Evolutionary conservation across 1,139 yeast species (phyloP).

Genomic region (Sugiyamaella sp.): DNA sequence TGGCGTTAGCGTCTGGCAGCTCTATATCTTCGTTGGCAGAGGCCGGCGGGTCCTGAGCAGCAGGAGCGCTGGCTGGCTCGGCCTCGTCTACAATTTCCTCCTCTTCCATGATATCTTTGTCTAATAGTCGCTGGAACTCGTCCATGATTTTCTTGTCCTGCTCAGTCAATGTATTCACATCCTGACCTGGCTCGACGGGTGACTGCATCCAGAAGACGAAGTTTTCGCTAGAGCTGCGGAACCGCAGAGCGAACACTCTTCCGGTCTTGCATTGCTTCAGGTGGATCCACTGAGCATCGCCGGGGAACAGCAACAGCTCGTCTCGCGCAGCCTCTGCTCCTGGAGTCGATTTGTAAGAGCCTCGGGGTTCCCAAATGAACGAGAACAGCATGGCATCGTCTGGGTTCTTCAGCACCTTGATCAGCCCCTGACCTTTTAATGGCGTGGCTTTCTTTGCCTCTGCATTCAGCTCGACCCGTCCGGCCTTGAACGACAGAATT

Average conservation of each 20-base stretch:
- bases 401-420: slow-evolving; percentile 65
- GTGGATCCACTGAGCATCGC: slow-evolving; percentile 85
- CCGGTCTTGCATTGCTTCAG: slow-evolving; percentile 78
- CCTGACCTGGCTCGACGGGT: slow-evolving; percentile 63
- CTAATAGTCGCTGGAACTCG: slow-evolving; percentile 58
- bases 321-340: slow-evolving; percentile 44
- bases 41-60: neutral
- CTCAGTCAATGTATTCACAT: slow-evolving; percentile 56
- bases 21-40: slow-evolving; percentile 16
- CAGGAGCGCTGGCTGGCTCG: neutral
- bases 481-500: slow-evolving; percentile 74
- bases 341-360: slow-evolving; percentile 32
- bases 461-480: slow-evolving; percentile 75
- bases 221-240: slow-evolving; percentile 81
- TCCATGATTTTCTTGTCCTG: slow-evolving; percentile 60
- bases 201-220: slow-evolving; percentile 92
- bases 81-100: slow-evolving; percentile 48
- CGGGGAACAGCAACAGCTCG: slow-evolving; percentile 84
- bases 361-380: slow-evolving; percentile 64
- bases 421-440: slow-evolving; percentile 71
- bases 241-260: slow-evolving; percentile 80
- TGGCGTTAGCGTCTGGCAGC: slow-evolving; percentile 13
- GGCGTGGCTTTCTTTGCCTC: slow-evolving; percentile 75
- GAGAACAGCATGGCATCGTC: slow-evolving; percentile 58
- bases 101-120: slow-evolving; percentile 48